Conservation (phyloP, 768 basidiomycete genomes). For the Sarcodon sp. region DNA sequence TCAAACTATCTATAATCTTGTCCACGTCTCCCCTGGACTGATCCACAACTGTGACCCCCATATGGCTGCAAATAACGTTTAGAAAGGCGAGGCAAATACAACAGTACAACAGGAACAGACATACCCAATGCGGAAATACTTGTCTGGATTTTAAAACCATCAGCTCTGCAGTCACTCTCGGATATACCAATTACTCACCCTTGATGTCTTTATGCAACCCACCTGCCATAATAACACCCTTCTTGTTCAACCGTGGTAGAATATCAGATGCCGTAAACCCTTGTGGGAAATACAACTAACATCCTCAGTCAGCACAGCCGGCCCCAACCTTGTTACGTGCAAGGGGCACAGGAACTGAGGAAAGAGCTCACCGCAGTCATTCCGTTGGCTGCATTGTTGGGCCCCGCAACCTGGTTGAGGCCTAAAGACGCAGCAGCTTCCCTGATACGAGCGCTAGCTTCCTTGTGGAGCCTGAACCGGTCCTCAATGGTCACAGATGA, state of each 20-base stretch:
- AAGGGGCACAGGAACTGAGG: not conserved
- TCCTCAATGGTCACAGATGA: conserved; percentile 52
- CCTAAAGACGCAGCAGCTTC: conserved; percentile 52
- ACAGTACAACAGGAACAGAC: conserved; percentile 11
- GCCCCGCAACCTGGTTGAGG: conserved; percentile 50
- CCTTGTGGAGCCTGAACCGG: conserved; percentile 65
- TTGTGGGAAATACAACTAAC: conserved; percentile 70
- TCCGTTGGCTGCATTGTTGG: conserved; percentile 70
- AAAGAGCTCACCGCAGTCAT: conserved; percentile 69
- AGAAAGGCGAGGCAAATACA: not conserved
- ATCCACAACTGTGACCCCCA: conserved; percentile 81
- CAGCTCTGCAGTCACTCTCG: conserved; percentile 2
- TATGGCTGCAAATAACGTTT: conserved; percentile 44
- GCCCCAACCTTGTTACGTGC: not conserved
- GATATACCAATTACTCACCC: conserved; percentile 27
- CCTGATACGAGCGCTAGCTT: conserved; percentile 58
- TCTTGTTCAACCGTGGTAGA: conserved; percentile 57
- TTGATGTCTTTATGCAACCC: conserved; percentile 80
- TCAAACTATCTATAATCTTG: conserved; percentile 51
- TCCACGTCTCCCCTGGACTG: conserved; percentile 61
- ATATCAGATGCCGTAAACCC: conserved; percentile 71
- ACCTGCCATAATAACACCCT: conserved; percentile 73
- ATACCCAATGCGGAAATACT: conserved; percentile 85
- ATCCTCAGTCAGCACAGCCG: not conserved
- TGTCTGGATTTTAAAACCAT: conserved; percentile 29